phyloP scores from a whole-genome alignment of 2,329 filamentous ascomycete genomes.

The Didymella keratinophila region DNA sequence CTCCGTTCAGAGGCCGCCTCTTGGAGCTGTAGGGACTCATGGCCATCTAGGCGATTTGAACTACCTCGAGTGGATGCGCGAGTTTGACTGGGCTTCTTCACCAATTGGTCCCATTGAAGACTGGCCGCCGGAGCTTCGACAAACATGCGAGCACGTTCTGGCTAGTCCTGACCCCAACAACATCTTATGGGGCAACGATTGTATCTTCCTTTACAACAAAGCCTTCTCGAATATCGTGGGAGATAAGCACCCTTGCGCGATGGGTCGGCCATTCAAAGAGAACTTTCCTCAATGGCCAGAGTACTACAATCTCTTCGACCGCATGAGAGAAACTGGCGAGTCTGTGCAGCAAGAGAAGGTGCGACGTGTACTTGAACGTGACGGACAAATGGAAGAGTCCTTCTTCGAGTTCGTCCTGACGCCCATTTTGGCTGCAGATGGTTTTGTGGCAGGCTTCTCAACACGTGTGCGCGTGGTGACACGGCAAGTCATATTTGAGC shows the following conservation, averaged over 20 bases:
- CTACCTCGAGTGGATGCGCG: slow-evolving; percentile 75
- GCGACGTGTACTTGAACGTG: slow-evolving; percentile 72
- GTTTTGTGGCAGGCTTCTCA: slow-evolving; percentile 75
- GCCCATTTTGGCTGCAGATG: slow-evolving; percentile 75
- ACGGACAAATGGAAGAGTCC: slow-evolving; percentile 75
- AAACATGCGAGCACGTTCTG: slow-evolving; percentile 80
- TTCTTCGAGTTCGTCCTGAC: slow-evolving; percentile 86
- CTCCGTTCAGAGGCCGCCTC: not conserved
- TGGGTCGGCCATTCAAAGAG: slow-evolving; percentile 73
- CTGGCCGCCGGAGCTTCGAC: slow-evolving; percentile 74
- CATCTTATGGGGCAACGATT: slow-evolving; percentile 78
- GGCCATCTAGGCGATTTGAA: slow-evolving; percentile 8
- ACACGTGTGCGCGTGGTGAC: slow-evolving; percentile 84
- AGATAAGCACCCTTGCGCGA: slow-evolving; percentile 75
- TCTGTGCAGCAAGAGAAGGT: slow-evolving; percentile 85
- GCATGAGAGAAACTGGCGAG: slow-evolving; percentile 72
- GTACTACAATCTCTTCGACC: slow-evolving; percentile 70
- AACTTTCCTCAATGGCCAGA: slow-evolving; percentile 77
- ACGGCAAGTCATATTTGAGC: slow-evolving; percentile 75
- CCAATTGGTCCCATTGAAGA: slow-evolving; percentile 74
- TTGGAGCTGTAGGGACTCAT: slow-evolving; percentile 3
- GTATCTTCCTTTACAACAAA: slow-evolving; percentile 74
- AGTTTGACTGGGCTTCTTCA: slow-evolving; percentile 74
- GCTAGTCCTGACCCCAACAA: slow-evolving; percentile 62
- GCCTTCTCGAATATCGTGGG: slow-evolving; percentile 70